Conservation (phyloP, 2,329 filamentous ascomycete genomes). For the Ampelomyces quisqualis region DNA sequence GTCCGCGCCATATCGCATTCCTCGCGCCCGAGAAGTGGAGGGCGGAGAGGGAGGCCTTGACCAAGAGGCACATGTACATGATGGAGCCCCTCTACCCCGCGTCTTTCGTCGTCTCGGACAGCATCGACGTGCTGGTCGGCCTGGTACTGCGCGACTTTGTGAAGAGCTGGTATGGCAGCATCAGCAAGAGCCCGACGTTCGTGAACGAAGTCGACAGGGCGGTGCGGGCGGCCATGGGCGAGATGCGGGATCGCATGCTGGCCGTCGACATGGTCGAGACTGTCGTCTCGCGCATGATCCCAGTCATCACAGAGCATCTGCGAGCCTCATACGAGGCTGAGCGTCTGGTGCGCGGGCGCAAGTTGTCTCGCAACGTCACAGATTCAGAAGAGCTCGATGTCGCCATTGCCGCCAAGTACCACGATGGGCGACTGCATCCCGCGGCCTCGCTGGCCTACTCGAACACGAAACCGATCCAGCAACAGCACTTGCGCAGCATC, state of each 20-base stretch:
- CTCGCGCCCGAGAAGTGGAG: constrained; percentile 65
- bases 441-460: constrained; percentile 81
- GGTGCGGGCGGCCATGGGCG: constrained; percentile 70
- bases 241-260: constrained; percentile 70
- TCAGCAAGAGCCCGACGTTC: constrained; percentile 79
- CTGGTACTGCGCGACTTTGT: constrained; percentile 82
- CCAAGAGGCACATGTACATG: constrained; percentile 65
- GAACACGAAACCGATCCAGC: constrained; percentile 80
- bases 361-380: constrained; percentile 84
- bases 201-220: constrained; percentile 81
- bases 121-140: constrained; percentile 75
- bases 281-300: constrained; percentile 77
- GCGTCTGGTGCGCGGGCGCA: constrained; percentile 78
- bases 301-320: constrained; percentile 84
- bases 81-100: constrained; percentile 69
- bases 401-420: constrained; percentile 93
- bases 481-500: constrained; percentile 82
- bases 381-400: constrained; percentile 95
- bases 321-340: constrained; percentile 91
- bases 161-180: constrained; percentile 81
- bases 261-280: constrained; percentile 82
- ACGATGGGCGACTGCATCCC: constrained; percentile 81
- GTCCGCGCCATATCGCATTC: constrained; percentile 55
- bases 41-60: constrained; percentile 67
- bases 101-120: constrained; percentile 74